These are phyloP conservation scores for Hypomontagnella monticulosa DNA, from an alignment of 495 filamentous ascomycete genomes.

Conservation along the genomic window DNA sequence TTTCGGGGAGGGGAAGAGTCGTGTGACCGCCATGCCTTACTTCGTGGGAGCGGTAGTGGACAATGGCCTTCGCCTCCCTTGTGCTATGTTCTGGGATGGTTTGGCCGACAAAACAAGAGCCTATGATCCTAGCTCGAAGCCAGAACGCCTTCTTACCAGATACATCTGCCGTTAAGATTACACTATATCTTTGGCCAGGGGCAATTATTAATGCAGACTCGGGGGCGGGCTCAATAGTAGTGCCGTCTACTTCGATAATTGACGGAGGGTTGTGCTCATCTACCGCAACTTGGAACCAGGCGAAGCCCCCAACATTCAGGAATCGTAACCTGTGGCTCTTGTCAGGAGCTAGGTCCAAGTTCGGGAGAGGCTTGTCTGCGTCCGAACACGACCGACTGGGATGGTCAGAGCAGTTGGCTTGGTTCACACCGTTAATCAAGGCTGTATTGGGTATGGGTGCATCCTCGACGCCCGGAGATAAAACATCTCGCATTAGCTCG, in stretches of 20 bases:
- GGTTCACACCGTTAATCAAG: constrained; percentile 71
- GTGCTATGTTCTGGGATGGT: constrained; percentile 55
- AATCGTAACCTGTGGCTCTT: constrained; percentile 74
- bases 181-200: constrained; percentile 75
- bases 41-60: constrained; percentile 52
- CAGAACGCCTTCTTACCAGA: constrained; percentile 66
- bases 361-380: constrained; percentile 55
- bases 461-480: constrained; percentile 62
- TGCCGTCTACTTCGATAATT: constrained; percentile 79
- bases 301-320: constrained; percentile 71
- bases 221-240: constrained; percentile 65
- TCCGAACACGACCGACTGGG: constrained; percentile 57
- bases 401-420: constrained; percentile 58
- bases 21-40: constrained; percentile 11
- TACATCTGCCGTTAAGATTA: constrained; percentile 68
- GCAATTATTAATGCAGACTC: constrained; percentile 63
- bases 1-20: constrained; percentile 47
- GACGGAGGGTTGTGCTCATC: constrained; percentile 56
- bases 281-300: constrained; percentile 63
- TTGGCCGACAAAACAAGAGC: constrained; percentile 62
- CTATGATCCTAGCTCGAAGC: constrained; percentile 67
- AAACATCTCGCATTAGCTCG: constrained; percentile 58
- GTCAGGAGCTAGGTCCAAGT: constrained; percentile 54
- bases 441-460: constrained; percentile 70
- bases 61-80: constrained; percentile 64